Conservation (phyloP, 2,329 filamentous ascomycete species). For the Fusarium mangiferae region DNA sequence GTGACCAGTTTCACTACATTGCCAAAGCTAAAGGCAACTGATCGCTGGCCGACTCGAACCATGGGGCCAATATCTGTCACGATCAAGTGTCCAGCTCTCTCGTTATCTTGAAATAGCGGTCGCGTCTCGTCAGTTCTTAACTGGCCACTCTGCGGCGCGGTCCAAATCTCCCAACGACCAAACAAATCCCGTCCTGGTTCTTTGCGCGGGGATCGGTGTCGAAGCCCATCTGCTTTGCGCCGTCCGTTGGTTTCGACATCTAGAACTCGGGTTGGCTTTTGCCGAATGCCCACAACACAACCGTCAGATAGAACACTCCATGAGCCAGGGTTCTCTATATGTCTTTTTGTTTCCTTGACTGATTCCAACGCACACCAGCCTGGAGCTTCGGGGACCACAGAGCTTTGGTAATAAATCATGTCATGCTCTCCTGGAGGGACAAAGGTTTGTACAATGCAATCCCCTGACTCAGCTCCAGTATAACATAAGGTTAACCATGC, state of each 20-base stretch:
- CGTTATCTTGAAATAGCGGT: slow-evolving; percentile 55
- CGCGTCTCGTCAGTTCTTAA: slow-evolving; percentile 57
- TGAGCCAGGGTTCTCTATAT: slow-evolving; percentile 69
- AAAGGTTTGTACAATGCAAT: slow-evolving; percentile 74
- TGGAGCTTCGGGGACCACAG: slow-evolving; percentile 50
- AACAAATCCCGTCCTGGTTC: slow-evolving; percentile 38
- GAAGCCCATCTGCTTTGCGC: slow-evolving; percentile 39
- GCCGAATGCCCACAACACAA: slow-evolving; percentile 71
- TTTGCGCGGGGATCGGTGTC: slow-evolving; percentile 46
- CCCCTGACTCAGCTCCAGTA: slow-evolving; percentile 65
- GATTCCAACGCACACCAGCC: slow-evolving; percentile 63
- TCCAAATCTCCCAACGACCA: slow-evolving; percentile 66
- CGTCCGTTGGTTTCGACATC: slow-evolving; percentile 23
- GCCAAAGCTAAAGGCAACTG: slow-evolving; percentile 76
- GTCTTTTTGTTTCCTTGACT: slow-evolving; percentile 61
- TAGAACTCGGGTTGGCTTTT: slow-evolving; percentile 45
- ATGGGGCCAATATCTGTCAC: slow-evolving; percentile 75
- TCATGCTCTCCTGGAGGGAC: slow-evolving; percentile 62
- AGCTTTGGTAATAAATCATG: slow-evolving; percentile 65
- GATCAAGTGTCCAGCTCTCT: slow-evolving; percentile 65
- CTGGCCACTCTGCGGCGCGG: slow-evolving; percentile 58
- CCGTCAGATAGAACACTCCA: slow-evolving; percentile 73
- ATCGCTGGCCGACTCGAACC: slow-evolving; percentile 68
- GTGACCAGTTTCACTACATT: slow-evolving; percentile 78
- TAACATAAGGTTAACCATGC: slow-evolving; percentile 74